Percentiles rank a stretch among this genome's conserved stretches.
Evolutionary conservation across 345 rosid genomes (phyloP).

Genomic region (Kernera saxatilis): DNA sequence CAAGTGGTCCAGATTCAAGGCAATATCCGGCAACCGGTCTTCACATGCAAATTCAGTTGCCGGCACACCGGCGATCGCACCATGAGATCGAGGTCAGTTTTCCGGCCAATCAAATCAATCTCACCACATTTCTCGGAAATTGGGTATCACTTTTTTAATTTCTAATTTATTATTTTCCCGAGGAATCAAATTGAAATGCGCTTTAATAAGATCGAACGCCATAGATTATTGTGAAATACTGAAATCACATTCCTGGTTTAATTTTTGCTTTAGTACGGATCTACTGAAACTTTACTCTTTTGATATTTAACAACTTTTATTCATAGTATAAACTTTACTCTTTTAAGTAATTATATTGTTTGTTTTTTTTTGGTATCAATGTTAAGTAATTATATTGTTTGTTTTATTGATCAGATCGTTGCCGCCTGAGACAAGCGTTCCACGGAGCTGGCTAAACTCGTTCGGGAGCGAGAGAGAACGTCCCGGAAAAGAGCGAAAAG

Average conservation of each 20-base stretch:
- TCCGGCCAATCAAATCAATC: background rate
- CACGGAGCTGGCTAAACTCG: conserved; percentile 68
- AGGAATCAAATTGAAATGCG: conserved; percentile 11
- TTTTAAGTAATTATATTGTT: background rate
- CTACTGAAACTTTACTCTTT: conserved; percentile 16
- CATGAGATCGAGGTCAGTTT: conserved; percentile 64
- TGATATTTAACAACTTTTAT: conserved; percentile 1
- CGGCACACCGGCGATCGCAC: conserved; percentile 62
- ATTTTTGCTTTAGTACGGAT: conserved; percentile 5
- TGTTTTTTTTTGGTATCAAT: no score
- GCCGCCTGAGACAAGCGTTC: conserved; percentile 43
- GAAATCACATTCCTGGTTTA: conserved; percentile 2
- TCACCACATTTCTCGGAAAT: background rate
- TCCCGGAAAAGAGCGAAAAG: conserved; percentile 69
- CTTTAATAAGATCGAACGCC: conserved; percentile 2
- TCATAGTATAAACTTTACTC: background rate
- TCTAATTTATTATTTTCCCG: background rate
- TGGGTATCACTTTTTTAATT: background rate
- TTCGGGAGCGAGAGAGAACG: conserved; percentile 84
- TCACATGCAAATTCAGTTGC: conserved; percentile 88
- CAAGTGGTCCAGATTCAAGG: conserved; percentile 91
- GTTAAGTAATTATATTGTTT: background rate
- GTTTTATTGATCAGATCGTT: conserved; percentile 45
- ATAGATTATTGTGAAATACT: background rate
- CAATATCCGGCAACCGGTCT: conserved; percentile 78